Conservation (phyloP, 495 filamentous ascomycete genomes). For the Xylaria scruposa region DNA sequence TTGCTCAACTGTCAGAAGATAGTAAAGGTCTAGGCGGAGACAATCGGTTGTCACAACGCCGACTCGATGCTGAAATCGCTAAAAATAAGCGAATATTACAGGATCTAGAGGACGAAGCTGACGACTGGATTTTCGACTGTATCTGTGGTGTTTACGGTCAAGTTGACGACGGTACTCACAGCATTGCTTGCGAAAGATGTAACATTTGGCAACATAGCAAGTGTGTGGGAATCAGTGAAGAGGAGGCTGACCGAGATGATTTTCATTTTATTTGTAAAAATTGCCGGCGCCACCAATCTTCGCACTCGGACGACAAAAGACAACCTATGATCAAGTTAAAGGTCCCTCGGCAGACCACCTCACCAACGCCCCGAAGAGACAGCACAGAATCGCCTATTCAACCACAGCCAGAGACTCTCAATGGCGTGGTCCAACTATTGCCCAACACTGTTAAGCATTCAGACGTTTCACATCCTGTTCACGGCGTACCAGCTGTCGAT, state of each 20-base stretch:
- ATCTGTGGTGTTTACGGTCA: conserved; percentile 88
- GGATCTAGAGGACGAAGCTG: conserved; percentile 73
- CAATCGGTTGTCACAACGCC: conserved; percentile 76
- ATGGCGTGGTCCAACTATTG: conserved; percentile 22
- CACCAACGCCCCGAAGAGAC: conserved; percentile 39
- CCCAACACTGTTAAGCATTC: not conserved
- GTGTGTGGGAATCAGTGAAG: conserved; percentile 79
- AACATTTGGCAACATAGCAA: conserved; percentile 96
- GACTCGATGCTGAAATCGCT: conserved; percentile 78
- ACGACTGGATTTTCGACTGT: conserved; percentile 95
- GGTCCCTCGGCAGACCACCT: conserved; percentile 66
- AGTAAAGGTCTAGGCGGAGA: conserved; percentile 69
- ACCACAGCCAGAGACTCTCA: conserved; percentile 26
- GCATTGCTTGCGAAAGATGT: conserved; percentile 93
- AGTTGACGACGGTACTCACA: conserved; percentile 91
- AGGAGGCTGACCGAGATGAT: conserved; percentile 81
- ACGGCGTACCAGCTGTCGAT: conserved; percentile 15
- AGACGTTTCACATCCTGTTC: not conserved
- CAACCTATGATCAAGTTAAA: conserved; percentile 72
- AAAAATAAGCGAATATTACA: conserved; percentile 75
- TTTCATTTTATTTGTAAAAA: conserved; percentile 87
- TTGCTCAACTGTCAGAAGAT: conserved; percentile 78
- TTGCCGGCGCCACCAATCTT: conserved; percentile 72
- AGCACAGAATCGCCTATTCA: conserved; percentile 27
- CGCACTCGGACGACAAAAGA: conserved; percentile 49